phyloP scores from a whole-genome alignment of 305 asterid genomes.

The Solanum hybrid region DNA sequence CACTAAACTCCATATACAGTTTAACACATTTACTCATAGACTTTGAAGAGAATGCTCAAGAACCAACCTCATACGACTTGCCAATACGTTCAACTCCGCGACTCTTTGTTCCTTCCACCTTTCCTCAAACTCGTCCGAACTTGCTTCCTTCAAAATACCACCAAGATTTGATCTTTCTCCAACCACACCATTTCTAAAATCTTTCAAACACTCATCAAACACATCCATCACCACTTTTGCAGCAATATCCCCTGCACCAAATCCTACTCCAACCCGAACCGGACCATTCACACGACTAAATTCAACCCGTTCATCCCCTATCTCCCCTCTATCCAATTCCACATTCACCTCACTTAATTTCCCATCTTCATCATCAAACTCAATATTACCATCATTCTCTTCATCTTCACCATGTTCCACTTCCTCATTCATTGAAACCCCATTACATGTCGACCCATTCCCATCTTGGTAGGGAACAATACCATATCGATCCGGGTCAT shows the following conservation, averaged over 20 bases:
- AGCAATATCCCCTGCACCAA: conserved; percentile 23
- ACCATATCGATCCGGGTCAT: not conserved
- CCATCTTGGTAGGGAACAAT: not conserved
- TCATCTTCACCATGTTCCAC: not conserved
- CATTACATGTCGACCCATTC: not conserved
- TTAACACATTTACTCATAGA: conserved; percentile 20
- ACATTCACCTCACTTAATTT: conserved; percentile 72
- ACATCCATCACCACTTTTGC: conserved; percentile 45
- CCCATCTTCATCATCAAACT: conserved; percentile 19
- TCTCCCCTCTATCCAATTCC: conserved; percentile 43
- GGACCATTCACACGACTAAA: not conserved
- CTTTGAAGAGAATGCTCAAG: conserved; percentile 46
- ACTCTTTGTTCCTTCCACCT: conserved; percentile 68
- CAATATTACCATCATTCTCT: conserved; percentile 7
- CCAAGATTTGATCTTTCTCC: conserved; percentile 8
- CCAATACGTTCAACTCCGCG: conserved; percentile 58
- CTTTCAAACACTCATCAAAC: conserved; percentile 54
- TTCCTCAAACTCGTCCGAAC: conserved; percentile 20
- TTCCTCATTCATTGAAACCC: not conserved
- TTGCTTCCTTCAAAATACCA: conserved; percentile 2
- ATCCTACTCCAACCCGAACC: not conserved
- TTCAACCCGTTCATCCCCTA: not conserved
- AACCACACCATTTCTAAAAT: conserved; percentile 21
- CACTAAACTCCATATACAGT: conserved; percentile 6
- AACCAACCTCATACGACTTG: conserved; percentile 60